A percentile compares a stretch with the other conserved stretches of the same genome.
These are phyloP conservation scores for Tulasnella sp. DNA, from an alignment of 768 basidiomycete genomes.

Conservation along the genomic window DNA sequence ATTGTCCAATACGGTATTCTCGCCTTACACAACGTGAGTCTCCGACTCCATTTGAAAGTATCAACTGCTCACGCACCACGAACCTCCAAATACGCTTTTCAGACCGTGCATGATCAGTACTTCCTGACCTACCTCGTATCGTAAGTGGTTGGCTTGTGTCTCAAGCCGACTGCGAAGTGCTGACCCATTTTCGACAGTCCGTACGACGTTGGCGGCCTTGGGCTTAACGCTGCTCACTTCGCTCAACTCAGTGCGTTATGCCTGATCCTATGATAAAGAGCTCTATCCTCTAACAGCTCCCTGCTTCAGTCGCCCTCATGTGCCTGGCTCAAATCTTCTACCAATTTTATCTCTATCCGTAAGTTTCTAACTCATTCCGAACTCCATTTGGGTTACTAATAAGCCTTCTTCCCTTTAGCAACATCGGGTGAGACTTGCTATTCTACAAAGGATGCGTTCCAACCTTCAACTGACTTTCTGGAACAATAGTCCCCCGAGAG, in stretches of 20 bases:
- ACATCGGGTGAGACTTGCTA: conserved; percentile 46
- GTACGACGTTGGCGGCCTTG: conserved; percentile 80
- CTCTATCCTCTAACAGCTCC: not conserved
- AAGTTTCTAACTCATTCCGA: conserved; percentile 30
- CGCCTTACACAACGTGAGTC: conserved; percentile 58
- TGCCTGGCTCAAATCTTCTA: conserved; percentile 89
- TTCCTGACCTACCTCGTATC: conserved; percentile 88
- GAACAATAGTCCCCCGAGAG: conserved; percentile 18
- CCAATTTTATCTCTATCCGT: conserved; percentile 88
- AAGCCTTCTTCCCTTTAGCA: conserved; percentile 34
- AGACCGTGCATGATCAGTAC: conserved; percentile 80
- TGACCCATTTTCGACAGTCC: conserved; percentile 39
- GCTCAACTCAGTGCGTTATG: conserved; percentile 64
- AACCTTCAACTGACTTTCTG: not conserved
- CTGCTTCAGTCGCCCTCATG: conserved; percentile 69
- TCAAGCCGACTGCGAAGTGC: not conserved
- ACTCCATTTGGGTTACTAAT: not conserved
- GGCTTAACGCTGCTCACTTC: conserved; percentile 84
- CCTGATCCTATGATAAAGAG: conserved; percentile 25
- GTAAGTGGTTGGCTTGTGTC: conserved; percentile 40
- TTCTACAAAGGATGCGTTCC: not conserved
- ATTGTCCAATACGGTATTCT: conserved; percentile 87
- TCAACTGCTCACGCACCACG: not conserved
- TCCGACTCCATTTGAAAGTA: conserved; percentile 19
- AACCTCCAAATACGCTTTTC: not conserved